phyloP scores from a whole-genome alignment of 495 filamentous ascomycete genomes.

The Penicillium mononematosum region DNA sequence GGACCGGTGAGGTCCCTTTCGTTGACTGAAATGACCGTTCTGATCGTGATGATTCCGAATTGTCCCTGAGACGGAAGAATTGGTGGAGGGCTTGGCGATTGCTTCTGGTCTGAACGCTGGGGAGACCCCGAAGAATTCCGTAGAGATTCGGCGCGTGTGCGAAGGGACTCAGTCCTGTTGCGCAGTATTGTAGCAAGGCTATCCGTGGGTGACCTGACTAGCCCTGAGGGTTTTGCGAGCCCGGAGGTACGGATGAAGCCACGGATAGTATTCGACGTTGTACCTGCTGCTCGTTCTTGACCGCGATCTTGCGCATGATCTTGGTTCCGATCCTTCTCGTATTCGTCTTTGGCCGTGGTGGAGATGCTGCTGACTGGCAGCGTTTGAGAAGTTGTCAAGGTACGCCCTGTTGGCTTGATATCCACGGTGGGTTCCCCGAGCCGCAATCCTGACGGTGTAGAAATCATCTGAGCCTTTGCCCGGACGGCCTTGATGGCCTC shows the following conservation, averaged over 20 bases:
- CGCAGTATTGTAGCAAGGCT: conserved; percentile 27
- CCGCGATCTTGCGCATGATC: neutral
- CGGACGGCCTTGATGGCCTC: conserved; percentile 35
- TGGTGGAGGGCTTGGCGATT: conserved; percentile 17
- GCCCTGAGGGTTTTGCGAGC: conserved; percentile 27
- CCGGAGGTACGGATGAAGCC: conserved; percentile 45
- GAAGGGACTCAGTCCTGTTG: conserved; percentile 26
- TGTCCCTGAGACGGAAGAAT: conserved; percentile 24
- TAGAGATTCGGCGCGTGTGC: conserved; percentile 24
- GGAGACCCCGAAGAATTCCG: conserved; percentile 22
- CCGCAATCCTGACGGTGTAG: conserved; percentile 35
- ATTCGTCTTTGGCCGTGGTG: conserved; percentile 7
- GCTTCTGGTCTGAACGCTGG: conserved; percentile 16
- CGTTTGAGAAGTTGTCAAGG: conserved; percentile 23
- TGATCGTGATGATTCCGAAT: conserved; percentile 29
- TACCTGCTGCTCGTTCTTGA: conserved; percentile 10
- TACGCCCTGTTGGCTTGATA: conserved; percentile 28
- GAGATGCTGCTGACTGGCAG: conserved; percentile 5
- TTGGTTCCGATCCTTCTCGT: conserved; percentile 5
- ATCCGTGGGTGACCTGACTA: conserved; percentile 34
- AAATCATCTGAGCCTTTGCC: conserved; percentile 32
- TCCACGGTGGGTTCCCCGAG: conserved; percentile 27
- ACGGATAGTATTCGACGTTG: conserved; percentile 34
- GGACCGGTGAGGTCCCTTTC: conserved; percentile 10
- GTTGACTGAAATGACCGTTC: conserved; percentile 19